These are phyloP conservation scores for Volvox carteri DNA, from an alignment of 163 green algal genomes.

Conservation along the genomic window DNA sequence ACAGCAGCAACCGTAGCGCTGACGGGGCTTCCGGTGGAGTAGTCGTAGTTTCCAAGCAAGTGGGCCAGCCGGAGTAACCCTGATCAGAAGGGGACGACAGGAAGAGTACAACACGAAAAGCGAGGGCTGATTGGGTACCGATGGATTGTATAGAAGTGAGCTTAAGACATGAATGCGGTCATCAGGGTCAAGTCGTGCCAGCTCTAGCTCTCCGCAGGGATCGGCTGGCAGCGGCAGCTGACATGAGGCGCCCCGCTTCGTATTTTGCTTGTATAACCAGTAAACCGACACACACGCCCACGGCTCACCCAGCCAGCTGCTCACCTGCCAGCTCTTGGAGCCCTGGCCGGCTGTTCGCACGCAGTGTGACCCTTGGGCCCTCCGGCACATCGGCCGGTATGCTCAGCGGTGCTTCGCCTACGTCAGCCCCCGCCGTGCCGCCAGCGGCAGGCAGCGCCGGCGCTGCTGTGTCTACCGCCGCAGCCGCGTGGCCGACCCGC, in stretches of 20 bases:
- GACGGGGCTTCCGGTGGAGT: constrained; percentile 26
- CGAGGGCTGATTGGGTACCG: no score
- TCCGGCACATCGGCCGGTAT: constrained; percentile 33
- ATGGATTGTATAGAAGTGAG: no score
- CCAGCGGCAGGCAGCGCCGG: background rate
- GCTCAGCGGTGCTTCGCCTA: constrained; percentile 16
- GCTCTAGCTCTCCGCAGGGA: no score
- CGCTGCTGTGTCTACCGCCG: background rate
- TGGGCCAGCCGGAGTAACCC: constrained; percentile 32
- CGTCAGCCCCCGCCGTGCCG: background rate
- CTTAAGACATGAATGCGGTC: no score
- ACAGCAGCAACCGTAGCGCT: background rate
- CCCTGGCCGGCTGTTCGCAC: constrained; percentile 31
- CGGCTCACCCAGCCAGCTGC: no score
- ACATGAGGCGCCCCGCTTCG: no score
- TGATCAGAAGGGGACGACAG: background rate
- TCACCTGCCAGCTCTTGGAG: constrained; percentile 46
- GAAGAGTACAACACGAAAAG: background rate
- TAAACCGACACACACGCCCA: no score
- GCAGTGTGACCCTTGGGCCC: constrained; percentile 33
- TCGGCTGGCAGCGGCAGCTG: no score
- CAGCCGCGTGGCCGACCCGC: no score
- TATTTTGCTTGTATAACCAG: no score
- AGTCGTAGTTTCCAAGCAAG: constrained; percentile 50
- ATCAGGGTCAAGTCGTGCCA: no score